phyloP scores from a whole-genome alignment of 163 green algal genomes.

The Prototheca stagnorum region DNA sequence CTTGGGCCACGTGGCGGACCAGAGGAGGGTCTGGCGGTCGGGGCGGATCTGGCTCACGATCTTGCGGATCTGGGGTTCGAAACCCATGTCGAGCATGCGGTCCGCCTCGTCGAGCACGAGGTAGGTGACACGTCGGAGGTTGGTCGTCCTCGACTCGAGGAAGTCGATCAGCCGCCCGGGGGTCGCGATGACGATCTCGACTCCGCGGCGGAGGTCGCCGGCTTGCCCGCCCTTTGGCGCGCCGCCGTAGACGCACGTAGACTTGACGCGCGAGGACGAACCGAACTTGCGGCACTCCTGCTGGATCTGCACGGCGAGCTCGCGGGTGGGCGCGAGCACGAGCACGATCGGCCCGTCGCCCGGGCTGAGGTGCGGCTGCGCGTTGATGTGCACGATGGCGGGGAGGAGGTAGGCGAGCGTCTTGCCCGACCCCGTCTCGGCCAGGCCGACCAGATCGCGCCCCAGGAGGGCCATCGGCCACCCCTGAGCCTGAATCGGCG shows the following conservation, averaged over 20 bases:
- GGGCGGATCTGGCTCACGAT: constrained; percentile 62
- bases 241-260: constrained; percentile 91
- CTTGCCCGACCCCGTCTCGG: constrained; percentile 93
- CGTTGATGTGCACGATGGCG: constrained; percentile 92
- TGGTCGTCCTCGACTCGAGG: constrained; percentile 67
- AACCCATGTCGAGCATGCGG: constrained; percentile 99
- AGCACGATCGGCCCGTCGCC: constrained; percentile 72
- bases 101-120: constrained; percentile 93
- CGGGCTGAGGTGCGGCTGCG: constrained; percentile 26
- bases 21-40: constrained; percentile 78
- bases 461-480: constrained; percentile 93
- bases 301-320: constrained; percentile 93
- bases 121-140: constrained; percentile 77
- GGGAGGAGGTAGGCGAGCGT: constrained; percentile 90
- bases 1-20: constrained; percentile 82
- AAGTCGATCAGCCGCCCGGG: constrained; percentile 92
- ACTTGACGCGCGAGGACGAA: constrained; percentile 64
- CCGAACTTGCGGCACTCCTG: constrained; percentile 89
- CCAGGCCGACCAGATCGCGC: constrained; percentile 81
- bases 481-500: constrained; percentile 85
- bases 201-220: constrained; percentile 47
- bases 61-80: constrained; percentile 88
- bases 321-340: constrained; percentile 74
- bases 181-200: constrained; percentile 91
- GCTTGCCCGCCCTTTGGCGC: constrained; percentile 75